phyloP scores from a whole-genome alignment of 1,284 basidiomycete genomes.

The Heterobasidion irregulare region DNA sequence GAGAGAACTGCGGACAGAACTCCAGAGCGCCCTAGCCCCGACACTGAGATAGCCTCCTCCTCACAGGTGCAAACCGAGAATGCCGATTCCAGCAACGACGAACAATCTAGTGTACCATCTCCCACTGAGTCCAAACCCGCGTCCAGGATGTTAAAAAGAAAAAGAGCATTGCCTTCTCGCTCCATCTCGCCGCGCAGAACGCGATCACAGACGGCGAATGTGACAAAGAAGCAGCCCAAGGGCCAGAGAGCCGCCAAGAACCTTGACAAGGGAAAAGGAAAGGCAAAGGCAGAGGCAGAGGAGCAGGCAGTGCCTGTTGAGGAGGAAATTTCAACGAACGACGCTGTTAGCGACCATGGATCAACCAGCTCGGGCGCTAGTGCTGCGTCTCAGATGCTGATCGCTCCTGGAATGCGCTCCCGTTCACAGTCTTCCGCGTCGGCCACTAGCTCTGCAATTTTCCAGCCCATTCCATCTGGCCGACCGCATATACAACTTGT shows the following conservation, averaged over 20 bases:
- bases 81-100: conserved; percentile 8
- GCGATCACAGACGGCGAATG: background rate
- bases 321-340: background rate
- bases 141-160: background rate
- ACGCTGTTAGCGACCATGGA: no score
- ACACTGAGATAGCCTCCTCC: no score
- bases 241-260: background rate
- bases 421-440: background rate
- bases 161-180: background rate
- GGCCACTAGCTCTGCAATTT: conserved; percentile 11
- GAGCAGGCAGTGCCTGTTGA: background rate
- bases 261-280: background rate
- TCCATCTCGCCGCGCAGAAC: background rate
- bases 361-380: background rate
- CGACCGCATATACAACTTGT: background rate
- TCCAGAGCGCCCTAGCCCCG: no score
- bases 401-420: background rate
- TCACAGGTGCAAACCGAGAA: conserved; percentile 8
- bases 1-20: no score
- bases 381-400: background rate
- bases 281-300: conserved; percentile 1
- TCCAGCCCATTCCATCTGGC: conserved; percentile 9
- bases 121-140: background rate
- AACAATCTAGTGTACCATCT: background rate
- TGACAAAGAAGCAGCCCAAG: background rate